These are phyloP conservation scores for Erysimum cheiranthoides DNA, from an alignment of 345 rosid species.

Conservation along the genomic window DNA sequence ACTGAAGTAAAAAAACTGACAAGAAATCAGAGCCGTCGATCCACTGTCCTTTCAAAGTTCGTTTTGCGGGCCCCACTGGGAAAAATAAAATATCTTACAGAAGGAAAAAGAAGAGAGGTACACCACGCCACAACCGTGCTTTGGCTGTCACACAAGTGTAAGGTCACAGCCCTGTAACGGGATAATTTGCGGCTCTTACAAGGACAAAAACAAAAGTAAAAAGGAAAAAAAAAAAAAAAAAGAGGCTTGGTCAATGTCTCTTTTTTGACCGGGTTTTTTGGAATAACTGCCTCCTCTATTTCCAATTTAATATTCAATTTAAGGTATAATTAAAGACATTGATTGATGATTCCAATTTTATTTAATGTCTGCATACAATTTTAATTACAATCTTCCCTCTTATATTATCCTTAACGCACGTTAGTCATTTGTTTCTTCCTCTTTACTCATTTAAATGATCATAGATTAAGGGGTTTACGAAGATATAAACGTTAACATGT, in stretches of 20 bases:
- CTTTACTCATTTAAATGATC: not conserved
- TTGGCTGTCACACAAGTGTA: slow-evolving; percentile 39
- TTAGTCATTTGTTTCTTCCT: not conserved
- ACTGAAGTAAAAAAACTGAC: slow-evolving; percentile 25
- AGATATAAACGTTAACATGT: not conserved
- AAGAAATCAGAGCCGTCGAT: slow-evolving; percentile 46
- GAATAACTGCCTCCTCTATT: slow-evolving; percentile 38
- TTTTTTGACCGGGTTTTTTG: slow-evolving; percentile 43
- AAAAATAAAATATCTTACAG: slow-evolving; percentile 4
- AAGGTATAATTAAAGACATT: slow-evolving; percentile 36
- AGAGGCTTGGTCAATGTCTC: slow-evolving; percentile 40
- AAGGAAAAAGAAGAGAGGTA: slow-evolving; percentile 30
- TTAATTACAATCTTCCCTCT: not conserved
- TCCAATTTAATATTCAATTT: slow-evolving; percentile 43
- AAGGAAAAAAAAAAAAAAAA: not conserved
- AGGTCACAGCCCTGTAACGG: slow-evolving; percentile 37
- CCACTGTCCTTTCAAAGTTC: slow-evolving; percentile 35
- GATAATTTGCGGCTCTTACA: slow-evolving; percentile 36
- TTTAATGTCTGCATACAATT: not conserved
- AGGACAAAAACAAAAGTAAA: not conserved
- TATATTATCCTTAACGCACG: slow-evolving; percentile 24
- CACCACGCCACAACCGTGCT: slow-evolving; percentile 44
- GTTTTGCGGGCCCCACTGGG: slow-evolving; percentile 37
- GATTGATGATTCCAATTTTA: slow-evolving; percentile 17
- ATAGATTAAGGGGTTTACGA: not conserved